phyloP scores from a whole-genome alignment of 768 basidiomycete genomes.

The Auricularia auricula-judae region DNA sequence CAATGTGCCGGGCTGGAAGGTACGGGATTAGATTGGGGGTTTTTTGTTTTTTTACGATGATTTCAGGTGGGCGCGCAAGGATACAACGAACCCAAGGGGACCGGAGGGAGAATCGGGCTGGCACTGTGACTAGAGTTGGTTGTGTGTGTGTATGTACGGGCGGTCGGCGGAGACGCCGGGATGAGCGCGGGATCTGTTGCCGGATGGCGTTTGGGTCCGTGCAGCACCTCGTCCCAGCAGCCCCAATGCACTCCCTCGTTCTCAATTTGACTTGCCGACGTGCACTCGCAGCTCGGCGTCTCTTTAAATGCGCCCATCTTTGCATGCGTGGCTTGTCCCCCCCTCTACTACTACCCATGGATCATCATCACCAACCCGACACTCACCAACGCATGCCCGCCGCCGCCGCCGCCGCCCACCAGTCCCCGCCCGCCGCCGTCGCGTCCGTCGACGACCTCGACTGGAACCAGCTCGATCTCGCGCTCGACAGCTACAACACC shows the following conservation, averaged over 20 bases:
- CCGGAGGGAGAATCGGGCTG: too few relatives aligned
- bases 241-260: not conserved
- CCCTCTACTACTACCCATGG: not conserved
- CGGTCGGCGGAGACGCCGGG: too few relatives aligned
- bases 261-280: too few relatives aligned
- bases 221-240: not conserved
- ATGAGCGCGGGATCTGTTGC: not conserved
- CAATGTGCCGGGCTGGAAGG: constrained; percentile 89
- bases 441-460: not conserved
- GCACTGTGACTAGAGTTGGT: too few relatives aligned
- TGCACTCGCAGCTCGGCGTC: not conserved
- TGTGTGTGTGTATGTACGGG: too few relatives aligned
- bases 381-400: not conserved
- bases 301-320: not conserved
- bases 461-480: not conserved
- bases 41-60: too few relatives aligned
- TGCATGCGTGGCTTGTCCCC: not conserved
- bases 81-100: too few relatives aligned
- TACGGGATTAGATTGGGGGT: constrained; percentile 30
- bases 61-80: too few relatives aligned
- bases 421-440: not conserved
- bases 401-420: not conserved
- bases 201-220: not conserved
- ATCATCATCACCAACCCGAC: not conserved
- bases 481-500: not conserved